These are phyloP conservation scores for Rugonectria rugulosa DNA, from an alignment of 2,329 filamentous ascomycete species.

Conservation along the genomic window DNA sequence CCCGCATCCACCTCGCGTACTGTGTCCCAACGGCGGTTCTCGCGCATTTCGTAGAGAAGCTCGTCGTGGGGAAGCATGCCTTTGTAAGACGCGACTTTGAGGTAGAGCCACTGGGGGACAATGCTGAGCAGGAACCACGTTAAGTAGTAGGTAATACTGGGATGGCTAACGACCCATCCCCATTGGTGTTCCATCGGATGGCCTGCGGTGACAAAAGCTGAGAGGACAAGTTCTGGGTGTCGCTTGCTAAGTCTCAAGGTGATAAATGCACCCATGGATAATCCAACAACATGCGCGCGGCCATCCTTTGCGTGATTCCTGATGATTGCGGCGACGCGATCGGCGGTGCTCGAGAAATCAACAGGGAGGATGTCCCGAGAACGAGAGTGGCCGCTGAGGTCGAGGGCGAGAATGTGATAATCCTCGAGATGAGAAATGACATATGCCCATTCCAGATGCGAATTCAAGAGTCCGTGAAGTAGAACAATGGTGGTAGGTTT, in stretches of 20 bases:
- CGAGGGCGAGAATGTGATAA: conserved; percentile 50
- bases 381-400: conserved; percentile 49
- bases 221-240: conserved; percentile 45
- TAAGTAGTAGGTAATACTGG: conserved; percentile 38
- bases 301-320: conserved; percentile 44
- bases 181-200: conserved; percentile 39
- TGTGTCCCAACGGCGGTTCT: conserved; percentile 41
- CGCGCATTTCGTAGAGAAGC: conserved; percentile 44
- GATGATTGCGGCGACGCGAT: conserved; percentile 47
- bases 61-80: conserved; percentile 40
- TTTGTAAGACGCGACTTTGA: conserved; percentile 35
- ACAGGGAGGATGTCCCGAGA: conserved; percentile 44
- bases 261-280: conserved; percentile 51
- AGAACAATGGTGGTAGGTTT: conserved; percentile 41
- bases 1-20: conserved; percentile 35
- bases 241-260: conserved; percentile 41
- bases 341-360: conserved; percentile 41
- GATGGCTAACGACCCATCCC: conserved; percentile 36
- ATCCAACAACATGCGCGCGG: conserved; percentile 49
- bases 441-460: conserved; percentile 44
- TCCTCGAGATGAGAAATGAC: conserved; percentile 45
- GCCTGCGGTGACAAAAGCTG: conserved; percentile 46
- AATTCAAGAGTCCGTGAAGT: conserved; percentile 44
- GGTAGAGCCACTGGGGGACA: conserved; percentile 40
- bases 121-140: conserved; percentile 36